These are phyloP conservation scores for Coriaria nepalensis DNA, from an alignment of 306 rosid genomes.

Conservation along the genomic window DNA sequence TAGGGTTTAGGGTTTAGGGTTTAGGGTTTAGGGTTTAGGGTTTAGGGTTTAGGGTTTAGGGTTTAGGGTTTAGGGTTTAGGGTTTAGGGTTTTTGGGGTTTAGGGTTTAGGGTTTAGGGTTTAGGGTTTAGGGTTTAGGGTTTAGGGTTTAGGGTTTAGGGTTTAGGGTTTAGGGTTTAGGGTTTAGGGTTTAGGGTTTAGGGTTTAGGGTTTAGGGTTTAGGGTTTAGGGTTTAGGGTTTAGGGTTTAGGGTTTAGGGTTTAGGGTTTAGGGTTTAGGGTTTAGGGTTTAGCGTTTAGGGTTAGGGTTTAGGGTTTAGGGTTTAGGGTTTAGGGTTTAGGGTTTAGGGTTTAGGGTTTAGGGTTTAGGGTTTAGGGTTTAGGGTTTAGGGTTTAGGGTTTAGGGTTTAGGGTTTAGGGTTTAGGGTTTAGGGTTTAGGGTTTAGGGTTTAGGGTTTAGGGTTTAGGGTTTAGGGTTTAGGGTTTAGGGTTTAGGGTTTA, in stretches of 20 bases:
- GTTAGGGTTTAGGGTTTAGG: slow-evolving; percentile 10
- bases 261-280: background rate
- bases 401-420: background rate
- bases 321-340: slow-evolving; percentile 1
- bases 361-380: slow-evolving; percentile 1
- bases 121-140: slow-evolving; percentile 5
- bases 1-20: background rate
- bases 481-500: background rate
- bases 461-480: slow-evolving; percentile 2
- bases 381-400: background rate
- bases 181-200: slow-evolving; percentile 10
- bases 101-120: background rate
- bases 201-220: slow-evolving; percentile 2
- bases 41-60: slow-evolving; percentile 7
- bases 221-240: background rate
- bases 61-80: slow-evolving; percentile 5
- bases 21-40: slow-evolving; percentile 5
- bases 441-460: background rate
- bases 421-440: slow-evolving; percentile 1
- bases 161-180: slow-evolving; percentile 1
- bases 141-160: slow-evolving; percentile 6
- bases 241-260: slow-evolving; percentile 6
- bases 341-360: slow-evolving; percentile 1
- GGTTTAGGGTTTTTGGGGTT: slow-evolving; percentile 4
- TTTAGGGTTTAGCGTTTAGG: background rate